These are phyloP conservation scores for Tuber magnatum DNA, from an alignment of 495 filamentous ascomycete genomes.

Conservation along the genomic window DNA sequence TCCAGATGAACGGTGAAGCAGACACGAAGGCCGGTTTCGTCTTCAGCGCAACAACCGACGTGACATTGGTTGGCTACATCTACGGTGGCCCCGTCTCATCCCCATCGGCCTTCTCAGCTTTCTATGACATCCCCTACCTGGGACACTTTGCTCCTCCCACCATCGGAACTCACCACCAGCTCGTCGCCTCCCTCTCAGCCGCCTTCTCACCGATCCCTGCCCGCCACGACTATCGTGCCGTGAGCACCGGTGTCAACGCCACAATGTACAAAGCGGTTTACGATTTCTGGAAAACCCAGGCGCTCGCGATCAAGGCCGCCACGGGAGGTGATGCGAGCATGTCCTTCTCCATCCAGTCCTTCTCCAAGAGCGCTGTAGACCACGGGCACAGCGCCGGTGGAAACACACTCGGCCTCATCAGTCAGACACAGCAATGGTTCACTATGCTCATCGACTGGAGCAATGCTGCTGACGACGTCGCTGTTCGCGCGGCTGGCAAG, in stretches of 20 bases:
- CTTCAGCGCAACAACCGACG: not conserved
- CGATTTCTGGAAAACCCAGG: slow-evolving; percentile 32
- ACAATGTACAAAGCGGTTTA: slow-evolving; percentile 40
- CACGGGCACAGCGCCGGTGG: slow-evolving; percentile 14
- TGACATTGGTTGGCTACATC: slow-evolving; percentile 2
- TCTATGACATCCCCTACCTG: slow-evolving; percentile 5
- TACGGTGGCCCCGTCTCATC: not conserved
- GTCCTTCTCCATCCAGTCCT: slow-evolving; percentile 39
- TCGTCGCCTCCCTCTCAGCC: not conserved
- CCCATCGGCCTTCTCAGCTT: slow-evolving; percentile 8
- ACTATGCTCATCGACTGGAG: slow-evolving; percentile 11
- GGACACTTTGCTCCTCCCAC: not conserved
- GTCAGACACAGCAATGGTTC: slow-evolving; percentile 18
- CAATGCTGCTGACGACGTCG: slow-evolving; percentile 14
- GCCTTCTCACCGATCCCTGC: not conserved
- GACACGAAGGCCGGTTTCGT: slow-evolving; percentile 3
- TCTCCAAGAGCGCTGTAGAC: slow-evolving; percentile 21
- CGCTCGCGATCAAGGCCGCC: slow-evolving; percentile 16
- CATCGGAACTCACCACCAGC: slow-evolving; percentile 4
- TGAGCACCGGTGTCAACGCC: slow-evolving; percentile 29
- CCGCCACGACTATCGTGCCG: slow-evolving; percentile 38
- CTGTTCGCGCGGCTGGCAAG: slow-evolving; percentile 3
- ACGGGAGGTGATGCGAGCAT: slow-evolving; percentile 32
- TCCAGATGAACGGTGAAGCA: slow-evolving; percentile 18
- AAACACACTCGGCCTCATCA: slow-evolving; percentile 6